Evolutionary conservation across 2,329 filamentous ascomycete species (phyloP).

Genomic region (Apiospora saccharicola): DNA sequence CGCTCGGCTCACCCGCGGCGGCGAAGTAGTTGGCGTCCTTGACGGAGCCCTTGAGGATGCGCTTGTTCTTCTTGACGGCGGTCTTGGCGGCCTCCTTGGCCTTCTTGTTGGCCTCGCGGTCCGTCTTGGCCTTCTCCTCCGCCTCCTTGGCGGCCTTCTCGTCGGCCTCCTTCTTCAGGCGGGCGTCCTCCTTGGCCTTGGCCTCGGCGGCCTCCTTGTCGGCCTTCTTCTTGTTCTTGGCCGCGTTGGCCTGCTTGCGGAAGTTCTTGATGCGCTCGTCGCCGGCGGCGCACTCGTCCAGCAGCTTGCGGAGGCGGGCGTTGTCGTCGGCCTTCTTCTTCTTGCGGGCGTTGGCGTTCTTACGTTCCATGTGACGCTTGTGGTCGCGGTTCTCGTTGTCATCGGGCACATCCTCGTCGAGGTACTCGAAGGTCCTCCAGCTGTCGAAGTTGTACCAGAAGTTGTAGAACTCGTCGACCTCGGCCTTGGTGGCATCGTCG

Average conservation of each 20-base stretch:
- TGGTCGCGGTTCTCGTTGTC: constrained; percentile 99
- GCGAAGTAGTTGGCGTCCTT: constrained; percentile 99
- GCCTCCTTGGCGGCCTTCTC: constrained; percentile 82
- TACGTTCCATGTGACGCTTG: constrained; percentile 97
- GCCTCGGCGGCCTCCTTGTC: constrained; percentile 94
- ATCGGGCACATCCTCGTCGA: constrained; percentile 97
- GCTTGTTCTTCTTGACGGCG: constrained; percentile 99
- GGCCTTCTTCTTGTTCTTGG: constrained; percentile 93
- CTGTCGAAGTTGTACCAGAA: constrained; percentile 99
- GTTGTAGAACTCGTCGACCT: constrained; percentile 97
- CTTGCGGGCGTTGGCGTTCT: constrained; percentile 96
- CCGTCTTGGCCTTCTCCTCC: constrained; percentile 84
- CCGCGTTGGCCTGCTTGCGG: constrained; percentile 87
- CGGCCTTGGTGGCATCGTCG: constrained; percentile 83
- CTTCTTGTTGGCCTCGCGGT: constrained; percentile 89
- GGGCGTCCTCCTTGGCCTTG: constrained; percentile 83
- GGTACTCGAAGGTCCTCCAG: constrained; percentile 97
- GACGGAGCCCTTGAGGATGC: constrained; percentile 89
- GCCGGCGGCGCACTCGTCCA: constrained; percentile 83
- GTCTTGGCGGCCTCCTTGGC: constrained; percentile 98
- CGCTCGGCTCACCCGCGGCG: constrained; percentile 69
- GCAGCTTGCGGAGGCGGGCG: constrained; percentile 83
- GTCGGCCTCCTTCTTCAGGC: constrained; percentile 83
- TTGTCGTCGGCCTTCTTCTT: constrained; percentile 99
- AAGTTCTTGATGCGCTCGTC: constrained; percentile 99